Percentiles rank a stretch among this genome's conserved stretches.
phyloP scores from a whole-genome alignment of 148 eudicot genomes.

The Selenicereus undatus region DNA sequence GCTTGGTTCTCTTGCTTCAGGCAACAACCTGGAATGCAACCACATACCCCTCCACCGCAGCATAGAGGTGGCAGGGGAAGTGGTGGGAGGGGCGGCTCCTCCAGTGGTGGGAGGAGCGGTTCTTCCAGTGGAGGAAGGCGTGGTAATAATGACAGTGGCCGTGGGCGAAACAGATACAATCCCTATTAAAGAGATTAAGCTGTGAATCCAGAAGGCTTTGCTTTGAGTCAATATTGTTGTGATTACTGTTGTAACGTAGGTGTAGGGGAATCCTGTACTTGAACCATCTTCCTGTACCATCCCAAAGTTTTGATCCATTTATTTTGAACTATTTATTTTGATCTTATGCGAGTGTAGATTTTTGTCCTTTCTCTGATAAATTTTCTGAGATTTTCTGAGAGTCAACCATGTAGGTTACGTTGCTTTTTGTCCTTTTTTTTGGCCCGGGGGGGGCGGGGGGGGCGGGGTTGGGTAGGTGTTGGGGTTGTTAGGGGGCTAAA shows the following conservation, averaged over 20 bases:
- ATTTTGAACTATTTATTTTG: background rate
- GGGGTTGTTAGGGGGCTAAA: too few species aligned
- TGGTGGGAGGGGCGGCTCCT: constrained; percentile 44
- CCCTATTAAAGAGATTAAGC: constrained; percentile 46
- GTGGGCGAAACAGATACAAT: constrained; percentile 71
- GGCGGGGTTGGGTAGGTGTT: too few species aligned
- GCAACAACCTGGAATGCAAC: constrained; percentile 79
- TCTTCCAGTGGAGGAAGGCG: constrained; percentile 52
- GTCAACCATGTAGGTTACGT: background rate
- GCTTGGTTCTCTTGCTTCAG: constrained; percentile 33
- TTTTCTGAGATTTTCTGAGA: background rate
- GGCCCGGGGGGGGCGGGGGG: too few species aligned
- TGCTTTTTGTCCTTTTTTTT: background rate
- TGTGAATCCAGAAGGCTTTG: background rate
- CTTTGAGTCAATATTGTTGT: background rate
- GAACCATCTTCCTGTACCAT: background rate
- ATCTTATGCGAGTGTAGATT: background rate
- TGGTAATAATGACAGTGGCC: constrained; percentile 41
- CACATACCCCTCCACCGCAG: constrained; percentile 49
- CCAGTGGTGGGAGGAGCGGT: constrained; percentile 58
- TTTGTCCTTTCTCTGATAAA: too few species aligned
- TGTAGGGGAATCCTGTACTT: background rate
- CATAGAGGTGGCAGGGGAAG: constrained; percentile 44
- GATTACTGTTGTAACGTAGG: background rate
- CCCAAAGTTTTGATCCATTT: background rate